These are phyloP conservation scores for Eruca vesicaria DNA, from an alignment of 441 rosid species.

Conservation along the genomic window DNA sequence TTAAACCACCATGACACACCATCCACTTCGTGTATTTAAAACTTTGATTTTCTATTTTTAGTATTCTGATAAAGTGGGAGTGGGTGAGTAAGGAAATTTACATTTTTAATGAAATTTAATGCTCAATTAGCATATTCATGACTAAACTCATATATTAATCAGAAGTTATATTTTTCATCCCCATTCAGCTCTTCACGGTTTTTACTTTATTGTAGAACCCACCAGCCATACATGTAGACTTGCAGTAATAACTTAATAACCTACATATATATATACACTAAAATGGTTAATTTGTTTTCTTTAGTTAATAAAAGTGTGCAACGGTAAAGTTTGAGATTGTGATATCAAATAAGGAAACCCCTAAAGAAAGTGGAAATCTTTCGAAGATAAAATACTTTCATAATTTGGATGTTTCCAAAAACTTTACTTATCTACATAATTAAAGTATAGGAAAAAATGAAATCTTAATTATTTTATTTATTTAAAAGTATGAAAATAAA, in stretches of 20 bases:
- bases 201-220: neutral
- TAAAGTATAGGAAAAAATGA: neutral
- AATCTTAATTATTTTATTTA: slow-evolving; percentile 6
- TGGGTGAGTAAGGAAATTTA: too few relatives aligned
- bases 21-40: too few relatives aligned
- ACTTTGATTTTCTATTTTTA: too few relatives aligned
- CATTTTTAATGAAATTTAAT: too few relatives aligned
- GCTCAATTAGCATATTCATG: too few relatives aligned
- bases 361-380: neutral
- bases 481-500: neutral
- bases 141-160: too few relatives aligned
- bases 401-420: slow-evolving; percentile 16
- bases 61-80: too few relatives aligned
- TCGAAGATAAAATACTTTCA: neutral
- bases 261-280: neutral
- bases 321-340: slow-evolving; percentile 11
- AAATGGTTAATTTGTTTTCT: neutral
- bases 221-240: neutral
- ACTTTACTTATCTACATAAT: slow-evolving; percentile 10
- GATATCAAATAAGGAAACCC: neutral
- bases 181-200: too few relatives aligned
- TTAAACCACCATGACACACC: too few relatives aligned
- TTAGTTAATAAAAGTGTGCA: neutral
- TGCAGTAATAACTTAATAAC: neutral
- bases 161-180: too few relatives aligned